These are phyloP conservation scores for Solanum paucissectum DNA, from an alignment of 257 asterid genomes.

Conservation along the genomic window DNA sequence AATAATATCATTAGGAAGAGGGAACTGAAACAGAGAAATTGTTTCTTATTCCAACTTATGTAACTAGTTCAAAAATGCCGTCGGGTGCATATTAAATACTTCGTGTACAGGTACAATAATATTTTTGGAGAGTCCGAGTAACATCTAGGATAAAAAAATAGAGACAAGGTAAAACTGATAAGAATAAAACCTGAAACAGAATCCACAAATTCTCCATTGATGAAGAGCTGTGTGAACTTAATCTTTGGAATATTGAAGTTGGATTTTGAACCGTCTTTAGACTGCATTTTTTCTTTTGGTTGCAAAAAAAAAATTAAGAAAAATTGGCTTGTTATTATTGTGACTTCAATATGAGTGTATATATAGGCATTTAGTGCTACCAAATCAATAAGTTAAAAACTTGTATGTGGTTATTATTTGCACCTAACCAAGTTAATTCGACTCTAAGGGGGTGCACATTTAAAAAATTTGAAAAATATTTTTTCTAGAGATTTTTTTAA, in stretches of 20 bases:
- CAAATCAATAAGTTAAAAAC: neutral
- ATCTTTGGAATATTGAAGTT: constrained; percentile 8
- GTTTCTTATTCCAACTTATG: neutral
- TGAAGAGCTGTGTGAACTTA: constrained; percentile 26
- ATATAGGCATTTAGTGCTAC: neutral
- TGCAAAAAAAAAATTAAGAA: neutral
- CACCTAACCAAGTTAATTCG: neutral
- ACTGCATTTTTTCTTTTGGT: neutral
- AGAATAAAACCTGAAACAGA: constrained; percentile 21
- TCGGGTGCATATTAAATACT: neutral
- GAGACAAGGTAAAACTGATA: no score
- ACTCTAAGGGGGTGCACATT: neutral
- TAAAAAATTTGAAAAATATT: no score
- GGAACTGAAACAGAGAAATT: neutral
- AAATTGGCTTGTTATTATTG: neutral
- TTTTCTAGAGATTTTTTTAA: no score
- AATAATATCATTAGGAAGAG: neutral
- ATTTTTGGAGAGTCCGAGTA: neutral
- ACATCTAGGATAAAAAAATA: neutral
- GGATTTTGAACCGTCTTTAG: neutral
- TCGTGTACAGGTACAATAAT: neutral
- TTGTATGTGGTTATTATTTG: neutral
- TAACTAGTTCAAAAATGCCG: neutral
- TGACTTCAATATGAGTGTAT: neutral
- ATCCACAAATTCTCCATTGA: constrained; percentile 25